A percentile compares a stretch with the other conserved stretches of the same genome.
phyloP scores from a whole-genome alignment of 805 yeast genomes.

The Helenozyma rhizophorensis region DNA sequence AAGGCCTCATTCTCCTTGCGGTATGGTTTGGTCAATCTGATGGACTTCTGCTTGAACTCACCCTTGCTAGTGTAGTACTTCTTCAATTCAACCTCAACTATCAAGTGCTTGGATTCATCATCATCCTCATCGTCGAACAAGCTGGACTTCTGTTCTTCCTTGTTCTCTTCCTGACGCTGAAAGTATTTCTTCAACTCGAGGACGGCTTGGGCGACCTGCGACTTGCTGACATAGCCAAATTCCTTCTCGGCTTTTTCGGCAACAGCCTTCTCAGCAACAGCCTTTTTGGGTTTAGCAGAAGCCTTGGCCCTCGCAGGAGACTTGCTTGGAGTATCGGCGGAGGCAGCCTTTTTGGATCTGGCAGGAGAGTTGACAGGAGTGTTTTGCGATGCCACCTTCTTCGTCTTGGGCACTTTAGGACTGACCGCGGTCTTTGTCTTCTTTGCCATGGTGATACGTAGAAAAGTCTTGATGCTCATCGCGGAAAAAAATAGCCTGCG shows the following conservation, averaged over 20 bases:
- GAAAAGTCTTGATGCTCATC: conserved; percentile 10
- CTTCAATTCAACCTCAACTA: conserved; percentile 60
- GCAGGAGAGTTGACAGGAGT: conserved; percentile 13
- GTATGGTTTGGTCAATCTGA: conserved; percentile 46
- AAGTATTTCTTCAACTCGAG: conserved; percentile 62
- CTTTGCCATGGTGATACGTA: conserved; percentile 12
- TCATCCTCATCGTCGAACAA: conserved; percentile 47
- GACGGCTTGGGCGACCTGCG: conserved; percentile 44
- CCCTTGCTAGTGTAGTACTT: conserved; percentile 59
- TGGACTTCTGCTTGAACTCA: conserved; percentile 51
- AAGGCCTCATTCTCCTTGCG: conserved; percentile 40
- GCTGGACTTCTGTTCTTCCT: conserved; percentile 35
- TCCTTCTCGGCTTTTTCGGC: conserved; percentile 2
- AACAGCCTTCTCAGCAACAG: conserved; percentile 2
- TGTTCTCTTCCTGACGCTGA: conserved; percentile 24
- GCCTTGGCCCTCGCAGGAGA: no score
- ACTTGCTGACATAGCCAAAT: conserved; percentile 12
- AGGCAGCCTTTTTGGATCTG: conserved; percentile 11
- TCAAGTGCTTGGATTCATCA: conserved; percentile 51
- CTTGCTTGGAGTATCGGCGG: conserved; percentile 6
- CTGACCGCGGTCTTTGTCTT: conserved; percentile 17
- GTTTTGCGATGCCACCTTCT: conserved; percentile 2
- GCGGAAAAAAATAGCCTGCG: conserved; percentile 11
- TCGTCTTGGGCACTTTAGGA: conserved; percentile 13
- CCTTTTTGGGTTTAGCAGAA: no score